Evolutionary conservation across 2,329 filamentous ascomycete genomes (phyloP), one percentile per base, ranked within the genome.

Genomic region (Fusarium temperatum): DNA sequence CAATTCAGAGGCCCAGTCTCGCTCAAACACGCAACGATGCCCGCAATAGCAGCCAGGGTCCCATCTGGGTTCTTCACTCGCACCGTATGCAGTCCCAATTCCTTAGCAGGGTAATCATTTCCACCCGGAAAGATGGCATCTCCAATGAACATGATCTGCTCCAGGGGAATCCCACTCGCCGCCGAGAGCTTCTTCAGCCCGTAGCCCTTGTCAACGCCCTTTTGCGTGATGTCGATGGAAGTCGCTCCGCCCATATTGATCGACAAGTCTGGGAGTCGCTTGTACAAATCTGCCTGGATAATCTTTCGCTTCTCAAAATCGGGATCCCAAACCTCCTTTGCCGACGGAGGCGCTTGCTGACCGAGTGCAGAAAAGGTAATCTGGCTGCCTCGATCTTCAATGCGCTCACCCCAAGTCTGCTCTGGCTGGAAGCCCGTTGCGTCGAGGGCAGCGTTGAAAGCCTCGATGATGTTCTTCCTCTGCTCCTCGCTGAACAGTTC

Each of bases 221-320:
- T 68, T 14, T 68, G 65, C 12, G 65, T 68, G 11, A 68, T 68
- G 26, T 68, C 65, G 20, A 68, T 68, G 6, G 65, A 68, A 28
- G 65, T 68, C 7, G 65, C 65, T 24, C 63, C 65, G 5, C 65
- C 65, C 65, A 68, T 68, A 6, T 68, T 68, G 47, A 68, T 68
- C 9, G 65, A 68, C 3, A 68, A 36, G 26, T 68, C 63, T 2
- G 65, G 65, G 26, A 68, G 65, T 13, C 65, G 45, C 18, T 68
- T 68, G 41, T 68, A 48, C 5, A 68, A 14, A 36, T 68, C 63
- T 5, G 54, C 63, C 36, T 68, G 65, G 18, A 68, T 68, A 2
- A 68, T 32, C 35, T 68, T 68, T 28, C 65, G 54, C 35, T 68
- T 68, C 17, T 64, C 65, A 42, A 68, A 68, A 30, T 68, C 41